phyloP scores from a whole-genome alignment of 306 rosid genomes.

The Carpinus viminea region DNA sequence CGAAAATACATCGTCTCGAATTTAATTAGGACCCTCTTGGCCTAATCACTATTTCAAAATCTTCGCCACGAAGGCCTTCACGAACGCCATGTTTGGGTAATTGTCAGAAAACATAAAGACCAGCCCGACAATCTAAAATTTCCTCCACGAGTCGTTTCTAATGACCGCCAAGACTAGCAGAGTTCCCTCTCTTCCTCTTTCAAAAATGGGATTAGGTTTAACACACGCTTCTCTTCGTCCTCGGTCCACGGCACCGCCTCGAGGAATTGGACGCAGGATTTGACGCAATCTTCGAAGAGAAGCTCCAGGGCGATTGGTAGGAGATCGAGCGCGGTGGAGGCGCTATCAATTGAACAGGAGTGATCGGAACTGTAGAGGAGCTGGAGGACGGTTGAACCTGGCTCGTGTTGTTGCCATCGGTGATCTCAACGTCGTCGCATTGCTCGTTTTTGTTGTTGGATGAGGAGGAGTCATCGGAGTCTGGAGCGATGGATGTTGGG shows the following conservation, averaged over 20 bases:
- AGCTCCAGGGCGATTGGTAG: conserved; percentile 80
- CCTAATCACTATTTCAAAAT: conserved; percentile 69
- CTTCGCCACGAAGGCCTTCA: conserved; percentile 88
- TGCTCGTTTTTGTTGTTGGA: neutral
- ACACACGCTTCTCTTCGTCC: conserved; percentile 71
- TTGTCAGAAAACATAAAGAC: no score
- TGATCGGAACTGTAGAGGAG: conserved; percentile 69
- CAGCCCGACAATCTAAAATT: conserved; percentile 73
- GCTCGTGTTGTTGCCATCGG: conserved; percentile 54
- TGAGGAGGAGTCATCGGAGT: conserved; percentile 25
- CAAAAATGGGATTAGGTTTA: conserved; percentile 63
- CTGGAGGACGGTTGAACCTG: conserved; percentile 44
- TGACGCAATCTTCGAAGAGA: conserved; percentile 82
- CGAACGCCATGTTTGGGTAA: conserved; percentile 71
- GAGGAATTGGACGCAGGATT: conserved; percentile 63
- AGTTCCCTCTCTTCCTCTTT: conserved; percentile 77
- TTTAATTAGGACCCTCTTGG: conserved; percentile 77
- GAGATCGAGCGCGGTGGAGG: conserved; percentile 65
- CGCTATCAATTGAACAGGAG: conserved; percentile 41
- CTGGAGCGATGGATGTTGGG: conserved; percentile 21
- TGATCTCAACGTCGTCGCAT: conserved; percentile 49
- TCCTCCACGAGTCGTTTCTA: conserved; percentile 56
- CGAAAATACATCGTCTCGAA: conserved; percentile 54
- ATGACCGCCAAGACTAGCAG: no score
- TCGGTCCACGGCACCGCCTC: conserved; percentile 97